phyloP scores from a whole-genome alignment of 2,329 filamentous ascomycete species.

The Ophiocordyceps unilateralis region DNA sequence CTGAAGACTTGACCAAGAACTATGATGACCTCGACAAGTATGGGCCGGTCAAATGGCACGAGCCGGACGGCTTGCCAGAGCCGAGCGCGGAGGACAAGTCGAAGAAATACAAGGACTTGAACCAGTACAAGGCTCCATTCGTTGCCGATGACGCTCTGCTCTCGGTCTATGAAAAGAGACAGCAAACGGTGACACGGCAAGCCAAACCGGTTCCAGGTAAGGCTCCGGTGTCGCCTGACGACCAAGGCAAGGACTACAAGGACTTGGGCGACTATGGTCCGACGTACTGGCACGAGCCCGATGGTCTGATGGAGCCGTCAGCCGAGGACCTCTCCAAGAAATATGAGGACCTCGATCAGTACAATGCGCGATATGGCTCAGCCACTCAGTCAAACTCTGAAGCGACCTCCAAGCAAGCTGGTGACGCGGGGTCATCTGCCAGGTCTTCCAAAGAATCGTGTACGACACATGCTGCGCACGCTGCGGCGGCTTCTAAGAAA shows the following conservation, averaged over 20 bases:
- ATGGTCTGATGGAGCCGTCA: constrained; percentile 13
- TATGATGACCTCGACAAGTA: constrained; percentile 21
- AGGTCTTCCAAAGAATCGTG: not conserved
- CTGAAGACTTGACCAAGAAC: constrained; percentile 21
- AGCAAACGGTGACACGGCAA: constrained; percentile 3
- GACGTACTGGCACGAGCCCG: constrained; percentile 19
- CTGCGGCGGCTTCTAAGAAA: not conserved
- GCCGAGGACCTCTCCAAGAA: constrained; percentile 21
- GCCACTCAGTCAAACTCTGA: not conserved
- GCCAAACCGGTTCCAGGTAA: constrained; percentile 4
- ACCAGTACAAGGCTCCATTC: constrained; percentile 11
- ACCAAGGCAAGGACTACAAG: constrained; percentile 20
- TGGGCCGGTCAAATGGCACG: constrained; percentile 12
- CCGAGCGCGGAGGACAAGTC: constrained; percentile 12
- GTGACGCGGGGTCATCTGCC: not conserved
- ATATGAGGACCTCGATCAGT: constrained; percentile 11
- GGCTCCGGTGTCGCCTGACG: constrained; percentile 12
- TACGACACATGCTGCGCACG: not conserved
- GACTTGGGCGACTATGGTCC: constrained; percentile 19
- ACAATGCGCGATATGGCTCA: not conserved
- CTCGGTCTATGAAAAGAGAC: constrained; percentile 3
- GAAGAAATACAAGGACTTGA: constrained; percentile 18
- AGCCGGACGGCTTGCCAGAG: constrained; percentile 9
- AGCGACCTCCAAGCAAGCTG: not conserved
- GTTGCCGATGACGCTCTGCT: constrained; percentile 3